Evolutionary conservation across 2,329 filamentous ascomycete genomes (phyloP), one percentile per base, ranked within the genome.

Genomic region (Exophiala viscosa): DNA sequence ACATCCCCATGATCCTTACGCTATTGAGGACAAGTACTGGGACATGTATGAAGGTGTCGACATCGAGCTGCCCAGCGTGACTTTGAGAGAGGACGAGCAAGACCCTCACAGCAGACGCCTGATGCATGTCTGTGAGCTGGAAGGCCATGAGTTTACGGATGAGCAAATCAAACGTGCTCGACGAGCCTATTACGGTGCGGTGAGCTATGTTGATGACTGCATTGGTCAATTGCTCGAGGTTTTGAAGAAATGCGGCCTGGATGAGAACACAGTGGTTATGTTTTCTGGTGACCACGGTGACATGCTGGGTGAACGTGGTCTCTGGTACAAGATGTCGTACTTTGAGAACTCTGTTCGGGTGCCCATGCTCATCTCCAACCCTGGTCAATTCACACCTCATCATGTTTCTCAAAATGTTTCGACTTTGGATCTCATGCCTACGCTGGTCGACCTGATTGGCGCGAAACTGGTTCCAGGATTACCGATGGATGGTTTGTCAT

Each of bases 281-380:
- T 96, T 96, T 73, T 91, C 87, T 53, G 90, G 91, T 40, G 91
- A 96, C 68, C 91, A 96, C 66, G 91, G 91, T 50, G 91, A 96
- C 70, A 96, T 96, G 91, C 81, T 96, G 6, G 91, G 91, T 54
- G 91, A 96, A 76, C 85, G 90, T 48, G 87, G 88, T 5, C 76
- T 96, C 42, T 96, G 91, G 91, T 82, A 96, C 77, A 96, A 96
- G 79, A 96, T 96, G 91, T 90, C 84, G 66, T 96, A 93, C 80
- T 96, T 90, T 65, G 91, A 96, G 78, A 86, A 86, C 36, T 95
- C 90, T 10, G 89, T 90, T 41, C 86, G 91, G 23, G 91, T 96
- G 17, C 91, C 91, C 1, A 84, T 96, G 67, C 77, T 96, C 60
- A 80, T 96, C 67, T 86, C 90, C 70, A 84, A 91, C 64, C 91